phyloP scores from a whole-genome alignment of 768 basidiomycete genomes.

The Trametes sanguinea region DNA sequence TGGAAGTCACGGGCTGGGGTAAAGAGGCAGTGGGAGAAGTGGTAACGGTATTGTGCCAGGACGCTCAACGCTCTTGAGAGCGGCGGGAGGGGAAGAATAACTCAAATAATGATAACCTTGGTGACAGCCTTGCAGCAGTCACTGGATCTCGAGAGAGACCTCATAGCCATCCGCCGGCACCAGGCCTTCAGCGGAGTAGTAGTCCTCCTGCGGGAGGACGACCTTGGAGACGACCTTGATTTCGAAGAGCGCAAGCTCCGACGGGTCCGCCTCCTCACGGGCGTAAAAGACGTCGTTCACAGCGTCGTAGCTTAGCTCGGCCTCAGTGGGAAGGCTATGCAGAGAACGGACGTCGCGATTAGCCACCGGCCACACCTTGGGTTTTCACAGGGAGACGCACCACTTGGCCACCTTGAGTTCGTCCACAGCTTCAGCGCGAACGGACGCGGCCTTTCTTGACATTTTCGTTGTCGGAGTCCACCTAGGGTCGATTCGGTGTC shows the following conservation, averaged over 20 bases:
- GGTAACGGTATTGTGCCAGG: not conserved
- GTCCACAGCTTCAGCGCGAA: too few species aligned
- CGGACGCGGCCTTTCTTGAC: not conserved
- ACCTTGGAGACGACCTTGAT: conserved; percentile 4
- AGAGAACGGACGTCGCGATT: not conserved
- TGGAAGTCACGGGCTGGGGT: not conserved
- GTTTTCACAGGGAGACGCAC: too few species aligned
- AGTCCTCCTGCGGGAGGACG: not conserved
- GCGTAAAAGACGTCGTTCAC: not conserved
- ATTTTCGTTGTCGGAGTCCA: not conserved
- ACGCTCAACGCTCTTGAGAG: not conserved
- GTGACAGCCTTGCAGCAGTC: not conserved
- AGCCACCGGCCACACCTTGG: not conserved
- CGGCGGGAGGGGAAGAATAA: not conserved
- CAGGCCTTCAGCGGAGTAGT: not conserved
- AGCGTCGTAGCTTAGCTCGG: not conserved
- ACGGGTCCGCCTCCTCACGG: not conserved
- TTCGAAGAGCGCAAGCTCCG: conserved; percentile 6
- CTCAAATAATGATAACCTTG: conserved; percentile 1
- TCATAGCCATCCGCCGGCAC: not conserved
- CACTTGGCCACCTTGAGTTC: too few species aligned
- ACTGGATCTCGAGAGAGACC: not conserved
- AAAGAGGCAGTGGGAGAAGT: too few species aligned
- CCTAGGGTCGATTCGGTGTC: not conserved
- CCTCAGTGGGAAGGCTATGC: not conserved